Conservation (phyloP, 2,329 filamentous ascomycete species). For the Colletotrichum truncatum region DNA sequence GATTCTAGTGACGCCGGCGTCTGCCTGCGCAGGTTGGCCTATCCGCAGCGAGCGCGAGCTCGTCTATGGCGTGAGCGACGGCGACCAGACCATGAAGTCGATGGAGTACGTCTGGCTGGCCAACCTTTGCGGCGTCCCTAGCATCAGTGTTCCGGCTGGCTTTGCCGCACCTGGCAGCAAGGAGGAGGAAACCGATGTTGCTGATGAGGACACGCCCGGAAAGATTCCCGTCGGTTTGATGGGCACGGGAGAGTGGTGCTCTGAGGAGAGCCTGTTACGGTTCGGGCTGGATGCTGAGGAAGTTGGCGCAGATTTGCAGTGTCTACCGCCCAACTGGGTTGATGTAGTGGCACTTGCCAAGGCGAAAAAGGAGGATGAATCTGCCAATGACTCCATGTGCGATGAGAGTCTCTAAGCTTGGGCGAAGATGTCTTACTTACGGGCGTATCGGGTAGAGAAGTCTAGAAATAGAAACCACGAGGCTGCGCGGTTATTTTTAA, state of each 20-base stretch:
- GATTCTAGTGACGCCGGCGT: conserved; percentile 77
- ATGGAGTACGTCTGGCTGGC: conserved; percentile 63
- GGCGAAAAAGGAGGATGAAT: conserved; percentile 29
- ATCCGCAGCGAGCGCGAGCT: conserved; percentile 48
- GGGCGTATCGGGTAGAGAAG: too few relatives aligned
- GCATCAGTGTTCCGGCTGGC: conserved; percentile 55
- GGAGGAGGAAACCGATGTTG: conserved; percentile 41
- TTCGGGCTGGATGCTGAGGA: conserved; percentile 59
- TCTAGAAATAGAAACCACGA: too few relatives aligned
- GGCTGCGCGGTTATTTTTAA: too few relatives aligned
- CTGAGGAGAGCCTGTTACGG: conserved; percentile 56
- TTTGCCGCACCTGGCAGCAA: conserved; percentile 49
- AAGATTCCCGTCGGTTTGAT: conserved; percentile 63
- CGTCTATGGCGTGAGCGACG: conserved; percentile 53
- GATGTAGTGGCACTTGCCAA: conserved; percentile 52
- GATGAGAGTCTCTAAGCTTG: too few relatives aligned
- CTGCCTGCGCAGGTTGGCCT: conserved; percentile 56
- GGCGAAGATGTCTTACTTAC: too few relatives aligned
- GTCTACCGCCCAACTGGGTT: conserved; percentile 51
- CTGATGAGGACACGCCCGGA: conserved; percentile 42
- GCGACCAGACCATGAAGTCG: conserved; percentile 53
- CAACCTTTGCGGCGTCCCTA: conserved; percentile 59
- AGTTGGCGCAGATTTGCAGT: conserved; percentile 43
- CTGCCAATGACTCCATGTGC: too few relatives aligned
- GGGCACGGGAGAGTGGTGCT: conserved; percentile 64